Percentiles rank a stretch among this genome's conserved stretches.
Conservation (phyloP, 768 basidiomycete genomes). For the Amylocystis lapponica region DNA sequence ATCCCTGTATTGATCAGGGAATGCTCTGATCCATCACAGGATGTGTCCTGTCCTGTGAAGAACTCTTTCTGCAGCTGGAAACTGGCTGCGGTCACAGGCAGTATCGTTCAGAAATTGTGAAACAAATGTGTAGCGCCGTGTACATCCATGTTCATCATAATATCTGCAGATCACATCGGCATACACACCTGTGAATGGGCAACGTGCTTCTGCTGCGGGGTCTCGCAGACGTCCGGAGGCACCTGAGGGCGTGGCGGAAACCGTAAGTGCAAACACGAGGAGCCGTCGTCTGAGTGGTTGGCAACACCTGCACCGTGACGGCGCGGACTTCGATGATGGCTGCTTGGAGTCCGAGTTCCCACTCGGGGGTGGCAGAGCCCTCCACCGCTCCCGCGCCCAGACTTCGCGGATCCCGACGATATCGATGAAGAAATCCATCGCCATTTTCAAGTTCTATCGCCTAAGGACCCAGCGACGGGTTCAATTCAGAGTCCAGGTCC, state of each 20-base stretch:
- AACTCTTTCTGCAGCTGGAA: too few species aligned
- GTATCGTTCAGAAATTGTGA: too few species aligned
- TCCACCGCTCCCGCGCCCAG: constrained; percentile 13
- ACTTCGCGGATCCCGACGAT: constrained; percentile 24
- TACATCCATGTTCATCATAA: constrained; percentile 1
- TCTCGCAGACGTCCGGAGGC: constrained; percentile 84
- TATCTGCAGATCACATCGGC: constrained; percentile 65
- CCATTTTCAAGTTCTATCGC: constrained; percentile 43
- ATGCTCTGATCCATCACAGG: too few species aligned
- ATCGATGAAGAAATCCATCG: constrained; percentile 47
- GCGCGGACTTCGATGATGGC: constrained; percentile 32
- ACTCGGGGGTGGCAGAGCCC: constrained; percentile 23
- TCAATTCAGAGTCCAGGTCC: constrained; percentile 67
- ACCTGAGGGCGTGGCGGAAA: constrained; percentile 71
- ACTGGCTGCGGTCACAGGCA: too few species aligned
- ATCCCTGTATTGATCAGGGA: too few species aligned
- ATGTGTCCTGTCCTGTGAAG: too few species aligned
- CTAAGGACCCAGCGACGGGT: constrained; percentile 52
- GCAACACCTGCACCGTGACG: constrained; percentile 9
- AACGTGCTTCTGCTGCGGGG: constrained; percentile 70
- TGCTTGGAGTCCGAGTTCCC: constrained; percentile 28
- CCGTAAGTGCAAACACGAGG: constrained; percentile 61
- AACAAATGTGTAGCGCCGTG: background rate
- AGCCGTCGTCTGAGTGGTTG: constrained; percentile 24
- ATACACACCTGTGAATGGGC: constrained; percentile 87